Evolutionary conservation across 257 asterid species (phyloP).

Genomic region (Fraxinus anomala): DNA sequence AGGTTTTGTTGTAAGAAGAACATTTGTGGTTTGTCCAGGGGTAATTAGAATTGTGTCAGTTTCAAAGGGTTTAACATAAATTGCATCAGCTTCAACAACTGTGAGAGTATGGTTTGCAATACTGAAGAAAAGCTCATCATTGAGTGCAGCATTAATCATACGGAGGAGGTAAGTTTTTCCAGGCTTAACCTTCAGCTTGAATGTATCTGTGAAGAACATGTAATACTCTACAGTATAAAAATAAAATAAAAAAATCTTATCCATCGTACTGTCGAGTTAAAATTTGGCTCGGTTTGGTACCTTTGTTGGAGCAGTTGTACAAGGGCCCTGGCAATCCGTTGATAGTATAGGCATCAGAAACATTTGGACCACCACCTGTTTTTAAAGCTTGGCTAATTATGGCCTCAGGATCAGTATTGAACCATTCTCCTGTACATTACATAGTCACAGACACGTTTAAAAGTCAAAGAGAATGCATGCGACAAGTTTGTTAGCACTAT

Average conservation of each 20-base stretch:
- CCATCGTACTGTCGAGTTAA: neutral
- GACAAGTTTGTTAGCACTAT: neutral
- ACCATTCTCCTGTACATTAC: conserved; percentile 42
- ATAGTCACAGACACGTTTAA: neutral
- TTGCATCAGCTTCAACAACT: conserved; percentile 4
- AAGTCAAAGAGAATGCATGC: too few relatives aligned
- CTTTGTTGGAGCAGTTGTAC: conserved; percentile 39
- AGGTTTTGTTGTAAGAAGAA: neutral
- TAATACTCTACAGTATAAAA: neutral
- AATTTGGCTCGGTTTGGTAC: neutral
- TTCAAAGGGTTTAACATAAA: neutral
- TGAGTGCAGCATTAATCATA: neutral
- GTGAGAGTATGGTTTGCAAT: neutral
- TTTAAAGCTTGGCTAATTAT: conserved; percentile 33
- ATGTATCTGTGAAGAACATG: neutral
- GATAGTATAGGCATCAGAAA: conserved; percentile 45
- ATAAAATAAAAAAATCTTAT: neutral
- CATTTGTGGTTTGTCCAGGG: conserved; percentile 2
- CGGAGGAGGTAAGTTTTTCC: neutral
- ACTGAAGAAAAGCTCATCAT: conserved; percentile 1
- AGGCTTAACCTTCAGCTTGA: neutral
- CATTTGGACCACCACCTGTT: conserved; percentile 45
- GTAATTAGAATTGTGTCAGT: neutral
- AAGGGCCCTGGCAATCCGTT: conserved; percentile 50
- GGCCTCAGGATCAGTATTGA: conserved; percentile 33